Conservation (phyloP, 345 rosid species). For the Erodium maritimum region DNA sequence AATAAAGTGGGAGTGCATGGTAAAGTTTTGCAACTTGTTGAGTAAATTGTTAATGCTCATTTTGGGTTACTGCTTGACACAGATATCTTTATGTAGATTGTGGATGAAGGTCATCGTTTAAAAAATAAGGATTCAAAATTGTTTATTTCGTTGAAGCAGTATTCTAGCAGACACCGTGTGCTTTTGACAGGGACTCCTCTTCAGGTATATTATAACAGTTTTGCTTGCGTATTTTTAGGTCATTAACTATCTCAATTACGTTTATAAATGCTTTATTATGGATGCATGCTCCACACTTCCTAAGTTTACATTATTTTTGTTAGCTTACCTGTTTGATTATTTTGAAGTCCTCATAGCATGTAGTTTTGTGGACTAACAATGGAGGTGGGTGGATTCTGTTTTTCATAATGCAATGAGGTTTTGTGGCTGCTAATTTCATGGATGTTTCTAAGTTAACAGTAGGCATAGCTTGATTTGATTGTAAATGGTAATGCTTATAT, state of each 20-base stretch:
- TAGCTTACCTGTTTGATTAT: background rate
- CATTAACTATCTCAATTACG: background rate
- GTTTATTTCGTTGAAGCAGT: constrained; percentile 84
- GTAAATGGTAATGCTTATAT: background rate
- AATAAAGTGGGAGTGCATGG: constrained; percentile 99
- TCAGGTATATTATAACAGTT: constrained; percentile 47
- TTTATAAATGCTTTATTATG: background rate
- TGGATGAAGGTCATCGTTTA: constrained; percentile 98
- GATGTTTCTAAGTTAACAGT: background rate
- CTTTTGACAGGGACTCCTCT: constrained; percentile 99
- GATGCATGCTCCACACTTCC: background rate
- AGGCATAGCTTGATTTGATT: background rate
- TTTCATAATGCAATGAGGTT: background rate
- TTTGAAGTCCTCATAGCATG: background rate
- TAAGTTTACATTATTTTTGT: background rate
- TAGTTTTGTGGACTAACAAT: constrained; percentile 2
- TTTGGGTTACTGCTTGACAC: constrained; percentile 12
- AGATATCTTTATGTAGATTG: constrained; percentile 52
- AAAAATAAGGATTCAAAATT: constrained; percentile 97
- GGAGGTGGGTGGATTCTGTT: background rate
- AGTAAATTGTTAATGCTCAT: constrained; percentile 5
- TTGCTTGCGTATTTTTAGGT: background rate
- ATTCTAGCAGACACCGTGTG: constrained; percentile 73
- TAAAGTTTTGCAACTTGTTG: constrained; percentile 21
- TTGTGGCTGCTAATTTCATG: background rate